Evolutionary conservation across 257 asterid species (phyloP), one percentile per base, ranked within the genome.

Genomic region (Solanum neorickii): DNA sequence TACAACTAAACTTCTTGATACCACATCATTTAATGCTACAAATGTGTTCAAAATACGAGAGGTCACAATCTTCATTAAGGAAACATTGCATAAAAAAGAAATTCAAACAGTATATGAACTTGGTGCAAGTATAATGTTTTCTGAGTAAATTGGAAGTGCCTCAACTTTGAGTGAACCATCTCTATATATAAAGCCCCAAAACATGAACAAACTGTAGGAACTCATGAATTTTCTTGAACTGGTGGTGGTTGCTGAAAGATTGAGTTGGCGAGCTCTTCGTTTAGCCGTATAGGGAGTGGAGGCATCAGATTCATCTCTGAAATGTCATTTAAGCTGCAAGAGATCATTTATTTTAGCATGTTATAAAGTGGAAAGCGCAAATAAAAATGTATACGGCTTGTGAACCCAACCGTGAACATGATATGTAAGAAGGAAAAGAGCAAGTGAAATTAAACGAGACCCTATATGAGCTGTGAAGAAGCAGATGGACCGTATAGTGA

Each of bases 301-400:
- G 98, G 98, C 98, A 93, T 93, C 90, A 91, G 95, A 90, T 88
- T 91, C 98, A 94, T 88, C 74, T 94, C 97, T 72, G 98, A 95
- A 90, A 88, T 88, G 89, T 95, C 94, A 23, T 88, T 90, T 77
- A 89, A 89, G 90, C 98, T 95, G 94, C 93, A 91, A 39, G 33
- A 39, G 80, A 87, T 83, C 12, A 31, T 66, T 92, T 68, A 46
- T 42, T 85, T 90, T 37, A 92, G 74, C 44, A 87, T 27, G 20
- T 13, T 62, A 41, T 16, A 52, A 27, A 60, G 21, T 47, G 23
- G 83, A 35, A 59, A 66, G 35, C 37, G 29, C 41, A 33, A 33
- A 33, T 52, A 21, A 52, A 52, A 23, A 6, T 52, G 23, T 52
- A 49, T 52, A 52, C 0, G 9, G 20, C 60, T 52, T 9, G 9